Conservation (phyloP, 495 filamentous ascomycete species). For the Massariosphaeria phaeospora region DNA sequence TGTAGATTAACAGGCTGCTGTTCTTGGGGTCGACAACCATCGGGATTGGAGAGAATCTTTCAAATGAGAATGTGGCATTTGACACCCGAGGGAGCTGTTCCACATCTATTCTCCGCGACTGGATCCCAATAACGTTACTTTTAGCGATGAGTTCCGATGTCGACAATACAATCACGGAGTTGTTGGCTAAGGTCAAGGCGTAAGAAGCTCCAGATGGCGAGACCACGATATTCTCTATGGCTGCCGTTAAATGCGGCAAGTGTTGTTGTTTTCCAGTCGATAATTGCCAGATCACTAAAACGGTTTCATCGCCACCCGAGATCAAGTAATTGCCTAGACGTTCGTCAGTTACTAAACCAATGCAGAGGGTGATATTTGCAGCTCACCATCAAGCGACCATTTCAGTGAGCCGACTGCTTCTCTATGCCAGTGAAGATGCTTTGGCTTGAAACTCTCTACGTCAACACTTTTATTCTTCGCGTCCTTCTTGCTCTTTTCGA, state of each 20-base stretch:
- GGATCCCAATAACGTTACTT: conserved; percentile 75
- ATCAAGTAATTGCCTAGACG: conserved; percentile 84
- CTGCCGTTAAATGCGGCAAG: conserved; percentile 80
- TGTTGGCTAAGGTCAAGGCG: conserved; percentile 78
- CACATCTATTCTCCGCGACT: conserved; percentile 44
- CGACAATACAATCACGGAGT: conserved; percentile 80
- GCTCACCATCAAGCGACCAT: conserved; percentile 92
- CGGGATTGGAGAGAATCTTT: conserved; percentile 30
- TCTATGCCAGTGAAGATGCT: conserved; percentile 80
- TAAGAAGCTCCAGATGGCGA: conserved; percentile 76
- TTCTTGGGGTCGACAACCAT: conserved; percentile 54
- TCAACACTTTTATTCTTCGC: not conserved
- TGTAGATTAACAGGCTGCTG: conserved; percentile 56
- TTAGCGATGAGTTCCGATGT: conserved; percentile 80
- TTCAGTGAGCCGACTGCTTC: conserved; percentile 72
- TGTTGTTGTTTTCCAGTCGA: conserved; percentile 74
- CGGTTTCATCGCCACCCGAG: conserved; percentile 85
- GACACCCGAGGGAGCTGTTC: conserved; percentile 73
- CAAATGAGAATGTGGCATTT: conserved; percentile 42
- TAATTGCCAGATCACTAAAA: conserved; percentile 91
- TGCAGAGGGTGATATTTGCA: conserved; percentile 39
- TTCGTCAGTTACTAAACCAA: conserved; percentile 4
- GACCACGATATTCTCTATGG: conserved; percentile 75
- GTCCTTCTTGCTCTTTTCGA: conserved; percentile 36
- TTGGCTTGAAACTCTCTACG: conserved; percentile 12